Evolutionary conservation across 768 basidiomycete genomes (phyloP), one percentile per base, ranked within the genome.

Genomic region (Suillus brevipes): DNA sequence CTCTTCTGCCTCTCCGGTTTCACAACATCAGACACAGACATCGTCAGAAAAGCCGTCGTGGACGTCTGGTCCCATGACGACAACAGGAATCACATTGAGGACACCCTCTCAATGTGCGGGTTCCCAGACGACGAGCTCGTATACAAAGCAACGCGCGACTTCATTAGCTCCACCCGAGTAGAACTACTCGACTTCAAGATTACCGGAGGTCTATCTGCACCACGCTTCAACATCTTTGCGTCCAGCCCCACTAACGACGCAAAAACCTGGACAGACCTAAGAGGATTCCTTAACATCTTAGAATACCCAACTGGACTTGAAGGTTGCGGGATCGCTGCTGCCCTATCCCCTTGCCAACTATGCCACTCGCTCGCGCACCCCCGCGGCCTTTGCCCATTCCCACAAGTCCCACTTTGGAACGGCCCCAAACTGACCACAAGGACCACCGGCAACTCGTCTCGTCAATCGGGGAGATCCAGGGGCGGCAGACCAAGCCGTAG

Each of bases 361-460:
- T 45, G 43, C 1, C 43, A 45, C 43, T 45, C 43, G 0, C 43
- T 45, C 0, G 4, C 9, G 1, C 43, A 45, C 9, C 43, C 20
- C 0, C 9, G 10, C 0, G 20, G 43, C 43, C 9, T 45, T 1
- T 45, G 43, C 43, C 43, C 43, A 10, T 45, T 45, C 20, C 43
- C 9, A 0, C 43, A 47, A 23, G 1, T 23, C 3, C 12, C 5
- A 4, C n/a, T 12, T 0, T 47, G 45, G 60, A 25, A 42, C 1
- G 28, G 58, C 28, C 52, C 52, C 1, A 53, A 53, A 10, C 1
- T 31, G 8, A 18, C 16, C 2, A 34, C 3, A 0, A 53, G 28
- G 18, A 34, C 0, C 7, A 3, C 31, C 0, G 2, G 0, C 0
- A 47, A 13, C 12, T 23, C 12, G 4, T 47, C 45, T 1, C 9